Percentiles rank a stretch among this genome's conserved stretches.
These are phyloP conservation scores for Diutina pseudorugosa DNA, from an alignment of 1,139 yeast genomes.

Conservation along the genomic window DNA sequence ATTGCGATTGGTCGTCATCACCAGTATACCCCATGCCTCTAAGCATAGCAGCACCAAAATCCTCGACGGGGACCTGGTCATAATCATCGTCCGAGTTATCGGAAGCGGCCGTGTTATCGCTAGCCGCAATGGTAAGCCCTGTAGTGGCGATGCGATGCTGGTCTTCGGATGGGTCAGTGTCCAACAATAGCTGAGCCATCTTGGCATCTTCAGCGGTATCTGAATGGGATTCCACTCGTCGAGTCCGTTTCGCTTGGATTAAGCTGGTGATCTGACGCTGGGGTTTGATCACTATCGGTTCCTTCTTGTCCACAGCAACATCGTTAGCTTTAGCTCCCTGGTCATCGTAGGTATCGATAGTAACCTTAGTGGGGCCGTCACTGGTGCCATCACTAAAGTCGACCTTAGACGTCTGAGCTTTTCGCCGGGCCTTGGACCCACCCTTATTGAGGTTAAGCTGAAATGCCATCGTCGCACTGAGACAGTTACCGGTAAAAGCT, in stretches of 20 bases:
- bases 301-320: neutral
- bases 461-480: neutral
- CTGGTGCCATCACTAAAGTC: neutral
- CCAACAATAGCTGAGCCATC: neutral
- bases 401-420: neutral
- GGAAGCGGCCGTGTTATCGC: neutral
- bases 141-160: neutral
- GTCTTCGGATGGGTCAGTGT: neutral
- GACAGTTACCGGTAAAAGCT: too few species aligned
- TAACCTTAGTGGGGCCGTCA: neutral
- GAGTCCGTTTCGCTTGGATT: neutral
- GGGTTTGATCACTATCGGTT: neutral
- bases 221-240: neutral
- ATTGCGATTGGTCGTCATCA: constrained; percentile 7
- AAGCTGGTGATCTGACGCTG: neutral
- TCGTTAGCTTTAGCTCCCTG: neutral
- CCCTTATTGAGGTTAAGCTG: neutral
- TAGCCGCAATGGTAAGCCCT: neutral
- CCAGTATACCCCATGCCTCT: constrained; percentile 37
- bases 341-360: neutral
- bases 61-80: constrained; percentile 3
- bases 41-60: constrained; percentile 51
- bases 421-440: neutral
- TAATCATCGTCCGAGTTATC: neutral
- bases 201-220: neutral